Conservation (phyloP, 768 basidiomycete species). For the Leucocoprinus leucothites region DNA sequence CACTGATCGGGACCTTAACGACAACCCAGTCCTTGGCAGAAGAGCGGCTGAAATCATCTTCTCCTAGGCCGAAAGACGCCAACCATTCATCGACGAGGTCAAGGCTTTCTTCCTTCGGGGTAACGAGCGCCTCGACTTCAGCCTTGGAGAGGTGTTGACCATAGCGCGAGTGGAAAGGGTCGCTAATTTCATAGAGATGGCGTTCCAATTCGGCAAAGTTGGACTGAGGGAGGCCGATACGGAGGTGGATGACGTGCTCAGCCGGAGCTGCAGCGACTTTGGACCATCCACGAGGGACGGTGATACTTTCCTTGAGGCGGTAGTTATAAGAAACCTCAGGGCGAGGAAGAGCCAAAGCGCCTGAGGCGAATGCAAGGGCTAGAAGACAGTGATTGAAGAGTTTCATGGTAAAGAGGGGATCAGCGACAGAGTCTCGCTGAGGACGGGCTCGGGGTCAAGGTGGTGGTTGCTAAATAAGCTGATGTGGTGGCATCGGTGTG, state of each 20-base stretch:
- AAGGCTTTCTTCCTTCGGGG: conserved; percentile 53
- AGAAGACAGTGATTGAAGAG: conserved; percentile 10
- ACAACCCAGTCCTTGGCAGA: conserved; percentile 71
- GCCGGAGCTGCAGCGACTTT: conserved; percentile 33
- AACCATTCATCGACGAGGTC: conserved; percentile 62
- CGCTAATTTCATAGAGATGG: conserved; percentile 54
- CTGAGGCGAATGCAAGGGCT: conserved; percentile 3
- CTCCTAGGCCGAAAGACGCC: conserved; percentile 46
- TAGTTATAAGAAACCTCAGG: conserved; percentile 17
- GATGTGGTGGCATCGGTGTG: not conserved
- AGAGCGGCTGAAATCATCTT: conserved; percentile 47
- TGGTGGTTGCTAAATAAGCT: not conserved
- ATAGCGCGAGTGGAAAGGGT: conserved; percentile 52
- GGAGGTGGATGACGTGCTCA: conserved; percentile 48
- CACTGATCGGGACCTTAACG: conserved; percentile 49
- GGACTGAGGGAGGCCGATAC: conserved; percentile 54
- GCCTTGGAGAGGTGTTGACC: conserved; percentile 59
- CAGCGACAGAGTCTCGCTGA: conserved; percentile 7
- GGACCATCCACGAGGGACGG: conserved; percentile 41
- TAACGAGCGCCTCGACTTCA: conserved; percentile 59
- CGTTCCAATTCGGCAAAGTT: conserved; percentile 48
- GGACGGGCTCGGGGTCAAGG: not conserved
- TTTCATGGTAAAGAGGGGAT: conserved; percentile 8
- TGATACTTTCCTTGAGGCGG: conserved; percentile 47
- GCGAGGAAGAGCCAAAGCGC: conserved; percentile 18